Evolutionary conservation across 108 stramenopile genomes (phyloP).

Genomic region (Skeletonema potamos): DNA sequence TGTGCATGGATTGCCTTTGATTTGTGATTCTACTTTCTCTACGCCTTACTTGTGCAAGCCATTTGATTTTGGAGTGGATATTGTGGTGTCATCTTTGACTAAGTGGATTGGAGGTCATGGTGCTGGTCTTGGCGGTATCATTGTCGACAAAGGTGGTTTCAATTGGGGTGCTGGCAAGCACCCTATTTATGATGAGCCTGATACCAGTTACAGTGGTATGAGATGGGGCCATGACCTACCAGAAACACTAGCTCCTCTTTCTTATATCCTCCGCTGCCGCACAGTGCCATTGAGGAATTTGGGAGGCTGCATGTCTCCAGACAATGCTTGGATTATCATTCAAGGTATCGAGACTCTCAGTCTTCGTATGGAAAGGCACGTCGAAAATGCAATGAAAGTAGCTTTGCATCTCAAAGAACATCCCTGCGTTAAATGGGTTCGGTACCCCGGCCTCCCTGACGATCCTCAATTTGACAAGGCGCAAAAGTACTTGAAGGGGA

Average conservation of each 20-base stretch:
- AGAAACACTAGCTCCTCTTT: conserved; percentile 65
- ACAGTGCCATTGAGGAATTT: conserved; percentile 81
- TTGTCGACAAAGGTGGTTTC: conserved; percentile 74
- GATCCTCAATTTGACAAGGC: conserved; percentile 60
- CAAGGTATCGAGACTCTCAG: conserved; percentile 91
- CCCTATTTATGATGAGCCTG: conserved; percentile 69
- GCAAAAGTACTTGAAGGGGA: conserved; percentile 77
- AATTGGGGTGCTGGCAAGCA: conserved; percentile 83
- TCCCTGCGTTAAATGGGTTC: conserved; percentile 76
- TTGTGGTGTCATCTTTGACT: conserved; percentile 77
- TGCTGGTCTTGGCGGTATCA: conserved; percentile 65
- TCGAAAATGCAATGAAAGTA: conserved; percentile 79
- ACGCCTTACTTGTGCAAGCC: conserved; percentile 82
- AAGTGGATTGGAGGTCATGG: conserved; percentile 94
- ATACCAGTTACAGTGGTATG: conserved; percentile 68
- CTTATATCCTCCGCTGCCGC: conserved; percentile 68
- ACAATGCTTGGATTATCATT: conserved; percentile 80
- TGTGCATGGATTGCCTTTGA: conserved; percentile 71
- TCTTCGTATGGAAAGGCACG: conserved; percentile 86
- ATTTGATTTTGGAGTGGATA: conserved; percentile 81
- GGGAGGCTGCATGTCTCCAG: conserved; percentile 82
- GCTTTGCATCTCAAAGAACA: conserved; percentile 71
- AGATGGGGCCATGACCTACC: conserved; percentile 83
- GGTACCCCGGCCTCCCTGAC: conserved; percentile 71
- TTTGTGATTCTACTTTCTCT: conserved; percentile 88